A percentile compares a stretch with the other conserved stretches of the same genome.
These are phyloP conservation scores for Komagataella kurtzmanii DNA, from an alignment of 805 yeast genomes.

Conservation along the genomic window DNA sequence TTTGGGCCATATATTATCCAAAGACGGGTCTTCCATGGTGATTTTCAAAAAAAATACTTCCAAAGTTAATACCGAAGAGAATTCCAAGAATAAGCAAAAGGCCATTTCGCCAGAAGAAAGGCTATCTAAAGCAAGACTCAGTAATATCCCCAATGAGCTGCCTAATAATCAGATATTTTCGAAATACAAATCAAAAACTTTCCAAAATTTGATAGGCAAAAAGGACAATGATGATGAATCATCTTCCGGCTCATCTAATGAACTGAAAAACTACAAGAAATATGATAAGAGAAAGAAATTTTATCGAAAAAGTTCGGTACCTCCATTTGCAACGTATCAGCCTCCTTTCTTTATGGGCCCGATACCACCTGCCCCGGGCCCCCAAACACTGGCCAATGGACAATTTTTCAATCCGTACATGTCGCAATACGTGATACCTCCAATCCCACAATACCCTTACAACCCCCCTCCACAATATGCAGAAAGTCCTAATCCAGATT, in stretches of 20 bases:
- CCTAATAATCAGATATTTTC: background rate
- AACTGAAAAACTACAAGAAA: background rate
- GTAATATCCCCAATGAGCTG: conserved; percentile 10
- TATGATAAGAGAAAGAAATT: background rate
- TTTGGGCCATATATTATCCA: conserved; percentile 41
- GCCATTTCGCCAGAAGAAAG: conserved; percentile 12
- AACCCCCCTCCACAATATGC: background rate
- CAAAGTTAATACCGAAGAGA: conserved; percentile 20
- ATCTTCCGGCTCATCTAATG: background rate
- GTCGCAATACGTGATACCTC: background rate
- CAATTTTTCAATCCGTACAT: background rate
- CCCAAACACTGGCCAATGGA: background rate
- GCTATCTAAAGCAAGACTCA: conserved; percentile 15
- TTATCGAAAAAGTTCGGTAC: background rate
- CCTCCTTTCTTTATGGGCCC: background rate
- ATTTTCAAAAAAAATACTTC: conserved; percentile 23
- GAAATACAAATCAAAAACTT: background rate
- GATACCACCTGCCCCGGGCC: background rate
- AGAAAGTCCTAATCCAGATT: background rate
- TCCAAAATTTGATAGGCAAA: background rate
- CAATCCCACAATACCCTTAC: background rate
- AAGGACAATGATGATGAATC: background rate
- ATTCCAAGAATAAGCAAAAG: conserved; percentile 10
- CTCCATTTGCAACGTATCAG: background rate
- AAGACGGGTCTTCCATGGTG: conserved; percentile 35